phyloP scores from a whole-genome alignment of 2,329 filamentous ascomycete species.

The Alternaria sp. region DNA sequence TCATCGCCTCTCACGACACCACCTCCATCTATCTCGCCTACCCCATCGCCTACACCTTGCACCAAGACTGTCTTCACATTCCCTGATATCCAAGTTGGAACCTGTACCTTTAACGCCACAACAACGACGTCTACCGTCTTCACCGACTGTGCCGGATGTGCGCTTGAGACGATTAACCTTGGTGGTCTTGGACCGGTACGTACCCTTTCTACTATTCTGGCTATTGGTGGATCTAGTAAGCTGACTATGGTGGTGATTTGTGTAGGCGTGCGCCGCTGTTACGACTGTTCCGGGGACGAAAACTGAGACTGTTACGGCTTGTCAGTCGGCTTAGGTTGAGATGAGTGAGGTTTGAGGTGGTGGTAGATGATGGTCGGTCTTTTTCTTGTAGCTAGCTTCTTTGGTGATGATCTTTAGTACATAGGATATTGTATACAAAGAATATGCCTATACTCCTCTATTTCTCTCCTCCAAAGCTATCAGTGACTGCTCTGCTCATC shows the following conservation, averaged over 20 bases:
- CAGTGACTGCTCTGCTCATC: not conserved
- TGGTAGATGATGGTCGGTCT: not conserved
- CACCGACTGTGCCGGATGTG: conserved; percentile 38
- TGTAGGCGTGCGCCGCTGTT: conserved; percentile 26
- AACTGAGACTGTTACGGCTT: conserved; percentile 20
- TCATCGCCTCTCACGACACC: not conserved
- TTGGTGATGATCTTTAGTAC: not conserved
- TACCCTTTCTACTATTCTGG: not conserved
- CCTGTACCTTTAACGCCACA: conserved; percentile 32
- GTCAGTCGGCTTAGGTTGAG: not conserved
- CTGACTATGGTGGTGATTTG: conserved; percentile 4
- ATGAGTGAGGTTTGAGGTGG: not conserved
- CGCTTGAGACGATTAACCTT: conserved; percentile 14
- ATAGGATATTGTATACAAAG: not conserved
- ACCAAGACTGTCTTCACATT: conserved; percentile 18
- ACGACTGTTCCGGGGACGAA: conserved; percentile 22
- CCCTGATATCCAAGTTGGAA: conserved; percentile 18
- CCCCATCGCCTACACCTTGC: conserved; percentile 18
- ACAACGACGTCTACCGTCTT: conserved; percentile 33
- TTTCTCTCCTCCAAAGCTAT: not conserved
- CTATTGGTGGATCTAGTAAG: not conserved
- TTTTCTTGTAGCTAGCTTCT: not conserved
- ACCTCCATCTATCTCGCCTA: not conserved
- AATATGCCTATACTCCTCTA: not conserved
- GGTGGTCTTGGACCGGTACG: conserved; percentile 2